phyloP scores from a whole-genome alignment of 2,329 filamentous ascomycete species.

The Stagonosporopsis rhizophila region DNA sequence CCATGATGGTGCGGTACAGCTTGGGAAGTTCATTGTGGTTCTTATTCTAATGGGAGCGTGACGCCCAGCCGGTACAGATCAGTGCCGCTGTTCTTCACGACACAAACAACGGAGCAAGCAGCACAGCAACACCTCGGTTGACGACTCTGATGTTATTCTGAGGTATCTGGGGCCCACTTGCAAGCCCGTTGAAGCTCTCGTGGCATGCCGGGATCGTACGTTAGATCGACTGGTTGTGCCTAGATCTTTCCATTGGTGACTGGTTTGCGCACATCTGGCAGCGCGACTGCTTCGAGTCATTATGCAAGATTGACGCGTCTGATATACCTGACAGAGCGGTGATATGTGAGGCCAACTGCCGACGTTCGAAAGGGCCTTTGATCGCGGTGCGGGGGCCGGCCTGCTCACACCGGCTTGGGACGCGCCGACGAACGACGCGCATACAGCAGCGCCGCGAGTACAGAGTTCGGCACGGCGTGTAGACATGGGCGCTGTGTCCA shows the following conservation, averaged over 20 bases:
- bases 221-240: neutral
- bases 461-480: too few species aligned
- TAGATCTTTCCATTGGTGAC: neutral
- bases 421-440: too few species aligned
- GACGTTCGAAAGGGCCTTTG: neutral
- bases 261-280: neutral
- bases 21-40: neutral
- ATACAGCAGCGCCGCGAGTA: too few species aligned
- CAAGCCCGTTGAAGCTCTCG: conserved; percentile 3
- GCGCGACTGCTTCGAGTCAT: conserved; percentile 4
- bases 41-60: neutral
- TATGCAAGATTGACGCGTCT: neutral
- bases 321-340: neutral
- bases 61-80: neutral
- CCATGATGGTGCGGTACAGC: conserved; percentile 23
- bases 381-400: too few species aligned
- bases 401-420: too few species aligned
- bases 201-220: conserved; percentile 6
- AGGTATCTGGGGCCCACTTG: conserved; percentile 4
- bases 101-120: neutral
- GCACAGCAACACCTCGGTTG: neutral
- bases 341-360: neutral
- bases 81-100: neutral
- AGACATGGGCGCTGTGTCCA: too few species aligned
- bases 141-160: conserved; percentile 1